These are phyloP conservation scores for Meira miltonrushii DNA, from an alignment of 1,284 basidiomycete genomes.

Conservation along the genomic window DNA sequence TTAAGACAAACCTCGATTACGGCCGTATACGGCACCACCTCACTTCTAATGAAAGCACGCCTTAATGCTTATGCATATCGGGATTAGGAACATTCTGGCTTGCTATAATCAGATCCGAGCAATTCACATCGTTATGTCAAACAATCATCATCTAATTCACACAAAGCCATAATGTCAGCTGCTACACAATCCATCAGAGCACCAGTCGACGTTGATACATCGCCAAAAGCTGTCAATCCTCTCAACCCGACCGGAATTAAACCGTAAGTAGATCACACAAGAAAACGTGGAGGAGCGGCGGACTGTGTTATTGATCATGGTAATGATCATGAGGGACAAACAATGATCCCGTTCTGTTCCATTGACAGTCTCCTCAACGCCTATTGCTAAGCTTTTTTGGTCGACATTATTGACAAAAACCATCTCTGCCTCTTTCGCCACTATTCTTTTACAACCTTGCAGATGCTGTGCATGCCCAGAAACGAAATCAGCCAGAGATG, in stretches of 20 bases:
- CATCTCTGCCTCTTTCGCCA: neutral
- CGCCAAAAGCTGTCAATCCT: constrained; percentile 39
- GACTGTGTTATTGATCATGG: neutral
- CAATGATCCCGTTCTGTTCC: too few species aligned
- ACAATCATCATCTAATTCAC: too few species aligned
- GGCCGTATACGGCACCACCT: too few species aligned
- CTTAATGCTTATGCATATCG: too few species aligned
- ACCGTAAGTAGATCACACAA: constrained; percentile 54
- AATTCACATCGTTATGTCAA: too few species aligned
- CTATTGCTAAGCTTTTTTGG: neutral
- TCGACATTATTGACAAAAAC: neutral
- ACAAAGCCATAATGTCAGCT: too few species aligned
- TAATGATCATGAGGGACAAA: neutral
- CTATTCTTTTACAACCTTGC: neutral
- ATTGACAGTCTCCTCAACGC: too few species aligned
- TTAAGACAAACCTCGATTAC: too few species aligned
- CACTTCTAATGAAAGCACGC: too few species aligned
- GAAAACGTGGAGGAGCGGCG: neutral
- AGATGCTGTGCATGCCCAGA: constrained; percentile 87
- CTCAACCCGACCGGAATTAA: constrained; percentile 85
- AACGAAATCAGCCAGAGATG: constrained; percentile 82
- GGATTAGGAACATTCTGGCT: too few species aligned
- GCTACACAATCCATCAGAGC: too few species aligned
- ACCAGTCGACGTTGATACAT: neutral
- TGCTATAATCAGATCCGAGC: too few species aligned